Evolutionary conservation across 805 yeast species (phyloP).

Genomic region (Barnettozyma populi): DNA sequence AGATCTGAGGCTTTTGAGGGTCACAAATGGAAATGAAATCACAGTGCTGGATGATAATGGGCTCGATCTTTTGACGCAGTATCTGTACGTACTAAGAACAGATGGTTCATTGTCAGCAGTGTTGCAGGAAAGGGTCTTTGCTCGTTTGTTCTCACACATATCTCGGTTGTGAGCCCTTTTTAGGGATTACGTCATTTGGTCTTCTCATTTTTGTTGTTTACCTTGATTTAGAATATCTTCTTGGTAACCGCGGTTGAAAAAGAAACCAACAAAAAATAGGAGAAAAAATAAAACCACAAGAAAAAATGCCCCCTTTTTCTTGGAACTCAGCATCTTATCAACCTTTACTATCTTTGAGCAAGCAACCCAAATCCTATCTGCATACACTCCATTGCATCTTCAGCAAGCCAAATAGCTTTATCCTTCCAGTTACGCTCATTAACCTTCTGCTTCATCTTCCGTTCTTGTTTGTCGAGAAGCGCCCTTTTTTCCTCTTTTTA

Average conservation of each 20-base stretch:
- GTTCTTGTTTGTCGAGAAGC: neutral
- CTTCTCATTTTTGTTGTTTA: too few relatives aligned
- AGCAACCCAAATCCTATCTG: neutral
- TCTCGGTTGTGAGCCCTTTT: neutral
- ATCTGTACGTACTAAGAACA: constrained; percentile 11
- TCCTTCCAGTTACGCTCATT: neutral
- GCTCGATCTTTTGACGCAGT: constrained; percentile 6
- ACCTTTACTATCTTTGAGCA: neutral
- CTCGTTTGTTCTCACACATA: neutral
- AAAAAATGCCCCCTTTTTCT: neutral
- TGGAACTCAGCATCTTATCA: neutral
- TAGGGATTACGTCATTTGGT: neutral
- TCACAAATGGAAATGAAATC: constrained; percentile 12
- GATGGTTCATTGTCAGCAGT: neutral
- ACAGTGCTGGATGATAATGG: constrained; percentile 12
- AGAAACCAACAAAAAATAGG: neutral
- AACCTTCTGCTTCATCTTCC: neutral
- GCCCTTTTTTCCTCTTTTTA: neutral
- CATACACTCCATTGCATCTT: neutral
- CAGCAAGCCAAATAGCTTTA: neutral
- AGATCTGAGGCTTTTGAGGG: constrained; percentile 13
- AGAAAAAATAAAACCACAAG: neutral
- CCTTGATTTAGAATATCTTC: too few relatives aligned
- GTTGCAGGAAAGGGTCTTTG: neutral
- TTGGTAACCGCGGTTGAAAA: neutral